Percentiles rank a stretch among this genome's conserved stretches.
Conservation (phyloP, 148 eudicot genomes). For the Cornus suecica region DNA sequence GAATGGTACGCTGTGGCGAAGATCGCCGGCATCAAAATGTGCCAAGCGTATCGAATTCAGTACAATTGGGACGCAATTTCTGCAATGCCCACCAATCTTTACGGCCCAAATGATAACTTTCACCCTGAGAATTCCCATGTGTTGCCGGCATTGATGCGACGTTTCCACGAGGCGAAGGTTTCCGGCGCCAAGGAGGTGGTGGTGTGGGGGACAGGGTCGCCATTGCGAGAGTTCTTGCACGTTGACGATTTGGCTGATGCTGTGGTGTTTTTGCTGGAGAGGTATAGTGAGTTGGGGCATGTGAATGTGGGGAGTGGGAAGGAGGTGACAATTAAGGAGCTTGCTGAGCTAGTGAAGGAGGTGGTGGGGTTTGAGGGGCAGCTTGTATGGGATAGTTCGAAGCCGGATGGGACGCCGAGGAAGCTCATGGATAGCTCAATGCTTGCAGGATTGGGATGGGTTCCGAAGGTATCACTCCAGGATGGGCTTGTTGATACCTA, state of each 20-base stretch:
- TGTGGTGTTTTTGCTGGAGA: conserved; percentile 69
- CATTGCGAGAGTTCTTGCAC: conserved; percentile 86
- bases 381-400: conserved; percentile 76
- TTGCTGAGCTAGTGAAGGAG: conserved; percentile 92
- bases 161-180: conserved; percentile 90
- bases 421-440: conserved; percentile 94
- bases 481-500: conserved; percentile 87
- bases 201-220: conserved; percentile 95
- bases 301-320: conserved; percentile 96
- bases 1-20: conserved; percentile 97
- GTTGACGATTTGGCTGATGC: conserved; percentile 94
- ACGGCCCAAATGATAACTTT: conserved; percentile 95
- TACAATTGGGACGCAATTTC: conserved; percentile 63
- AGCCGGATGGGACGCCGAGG: conserved; percentile 97
- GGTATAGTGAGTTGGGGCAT: conserved; percentile 77
- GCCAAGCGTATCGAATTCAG: conserved; percentile 70
- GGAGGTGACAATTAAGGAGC: conserved; percentile 88
- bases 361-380: conserved; percentile 85
- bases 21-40: conserved; percentile 91
- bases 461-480: conserved; percentile 66
- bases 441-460: conserved; percentile 75
- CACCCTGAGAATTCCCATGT: conserved; percentile 97
- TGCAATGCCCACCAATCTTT: conserved; percentile 92
- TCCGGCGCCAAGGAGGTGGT: conserved; percentile 65
- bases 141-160: conserved; percentile 78